These are phyloP conservation scores for Myrica gale DNA, from an alignment of 306 rosid genomes.

Conservation along the genomic window DNA sequence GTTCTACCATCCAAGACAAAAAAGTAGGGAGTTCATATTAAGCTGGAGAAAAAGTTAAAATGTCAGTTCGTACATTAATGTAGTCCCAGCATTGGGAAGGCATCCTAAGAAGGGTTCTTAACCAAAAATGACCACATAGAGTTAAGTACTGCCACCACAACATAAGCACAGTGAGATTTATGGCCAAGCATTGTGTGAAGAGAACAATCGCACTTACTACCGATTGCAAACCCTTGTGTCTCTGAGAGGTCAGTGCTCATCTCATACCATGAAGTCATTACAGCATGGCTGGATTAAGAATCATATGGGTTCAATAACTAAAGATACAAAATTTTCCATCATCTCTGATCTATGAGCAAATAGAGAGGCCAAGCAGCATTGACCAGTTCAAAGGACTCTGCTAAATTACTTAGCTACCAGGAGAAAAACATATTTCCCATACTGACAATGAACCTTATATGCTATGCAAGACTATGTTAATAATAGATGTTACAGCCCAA, in stretches of 20 bases:
- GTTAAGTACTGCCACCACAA: background rate
- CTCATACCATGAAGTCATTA: background rate
- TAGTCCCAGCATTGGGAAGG: background rate
- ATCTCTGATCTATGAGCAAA: background rate
- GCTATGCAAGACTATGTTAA: background rate
- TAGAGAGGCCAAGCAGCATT: slow-evolving; percentile 8
- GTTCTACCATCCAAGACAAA: background rate
- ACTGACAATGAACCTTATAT: background rate
- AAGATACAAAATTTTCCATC: background rate
- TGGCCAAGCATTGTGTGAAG: background rate
- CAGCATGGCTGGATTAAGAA: background rate
- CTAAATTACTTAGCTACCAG: background rate
- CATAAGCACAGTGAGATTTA: background rate
- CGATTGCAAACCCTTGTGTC: background rate
- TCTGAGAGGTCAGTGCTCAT: background rate
- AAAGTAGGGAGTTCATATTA: background rate
- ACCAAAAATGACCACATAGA: background rate
- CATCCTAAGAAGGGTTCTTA: background rate
- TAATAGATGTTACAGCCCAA: background rate
- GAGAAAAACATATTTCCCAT: background rate
- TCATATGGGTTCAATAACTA: slow-evolving; percentile 4
- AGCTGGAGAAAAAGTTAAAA: background rate
- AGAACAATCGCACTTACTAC: background rate
- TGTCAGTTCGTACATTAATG: background rate
- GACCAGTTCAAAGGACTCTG: background rate